Conservation (phyloP, 805 yeast genomes). For the Henningerozyma blattae region DNA sequence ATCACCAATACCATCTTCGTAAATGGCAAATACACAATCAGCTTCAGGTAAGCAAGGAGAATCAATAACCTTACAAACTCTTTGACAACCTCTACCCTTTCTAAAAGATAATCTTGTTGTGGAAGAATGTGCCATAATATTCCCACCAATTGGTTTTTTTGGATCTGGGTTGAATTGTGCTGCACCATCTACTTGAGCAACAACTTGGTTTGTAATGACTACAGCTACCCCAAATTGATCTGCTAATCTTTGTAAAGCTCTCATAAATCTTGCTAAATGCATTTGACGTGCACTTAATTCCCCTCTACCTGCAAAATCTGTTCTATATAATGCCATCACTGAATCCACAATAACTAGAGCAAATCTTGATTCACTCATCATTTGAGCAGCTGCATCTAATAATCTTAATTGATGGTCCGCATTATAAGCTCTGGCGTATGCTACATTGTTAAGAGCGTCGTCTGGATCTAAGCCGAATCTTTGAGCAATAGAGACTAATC, state of each 20-base stretch:
- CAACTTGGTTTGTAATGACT: conserved; percentile 91
- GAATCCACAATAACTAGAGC: conserved; percentile 90
- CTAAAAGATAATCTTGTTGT: conserved; percentile 85
- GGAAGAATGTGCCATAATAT: conserved; percentile 92
- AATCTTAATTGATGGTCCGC: conserved; percentile 91
- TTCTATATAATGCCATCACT: conserved; percentile 90
- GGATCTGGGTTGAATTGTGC: conserved; percentile 85
- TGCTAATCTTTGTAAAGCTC: conserved; percentile 83
- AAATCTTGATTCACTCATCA: conserved; percentile 93
- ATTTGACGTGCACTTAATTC: conserved; percentile 90
- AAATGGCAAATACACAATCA: conserved; percentile 89
- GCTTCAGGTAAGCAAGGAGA: conserved; percentile 95
- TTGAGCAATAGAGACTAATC: conserved; percentile 81
- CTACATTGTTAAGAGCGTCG: conserved; percentile 93
- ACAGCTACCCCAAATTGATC: conserved; percentile 98
- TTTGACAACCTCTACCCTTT: conserved; percentile 84
- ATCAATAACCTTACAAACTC: conserved; percentile 90
- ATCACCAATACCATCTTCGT: conserved; percentile 95
- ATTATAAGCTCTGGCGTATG: conserved; percentile 93
- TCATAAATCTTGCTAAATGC: conserved; percentile 87
- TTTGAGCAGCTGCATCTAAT: conserved; percentile 78
- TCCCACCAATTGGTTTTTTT: conserved; percentile 97
- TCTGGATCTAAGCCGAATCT: conserved; percentile 86
- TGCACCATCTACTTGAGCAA: conserved; percentile 91
- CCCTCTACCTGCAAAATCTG: conserved; percentile 92